These are phyloP conservation scores for Cladorrhinum sp. DNA, from an alignment of 2,329 filamentous ascomycete genomes.

Conservation along the genomic window DNA sequence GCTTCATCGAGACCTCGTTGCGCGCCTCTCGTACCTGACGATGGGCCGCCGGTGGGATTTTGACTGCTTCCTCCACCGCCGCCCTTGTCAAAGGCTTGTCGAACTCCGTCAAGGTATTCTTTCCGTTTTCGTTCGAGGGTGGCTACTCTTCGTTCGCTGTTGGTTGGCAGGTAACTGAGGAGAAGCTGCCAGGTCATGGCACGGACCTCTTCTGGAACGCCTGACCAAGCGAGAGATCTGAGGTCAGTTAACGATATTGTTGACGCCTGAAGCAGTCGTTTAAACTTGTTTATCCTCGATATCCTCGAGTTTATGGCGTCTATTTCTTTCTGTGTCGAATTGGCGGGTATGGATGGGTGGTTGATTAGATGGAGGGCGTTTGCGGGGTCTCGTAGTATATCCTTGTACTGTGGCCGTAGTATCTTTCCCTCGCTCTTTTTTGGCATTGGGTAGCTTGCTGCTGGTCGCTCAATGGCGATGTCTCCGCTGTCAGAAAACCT, in stretches of 20 bases:
- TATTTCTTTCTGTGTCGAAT: slow-evolving; percentile 76
- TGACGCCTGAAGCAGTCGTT: slow-evolving; percentile 87
- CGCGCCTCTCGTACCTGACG: slow-evolving; percentile 11
- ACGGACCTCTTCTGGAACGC: slow-evolving; percentile 89
- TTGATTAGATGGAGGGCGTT: slow-evolving; percentile 94
- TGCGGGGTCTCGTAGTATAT: slow-evolving; percentile 83
- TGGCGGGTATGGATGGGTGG: slow-evolving; percentile 70
- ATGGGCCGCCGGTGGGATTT: slow-evolving; percentile 14
- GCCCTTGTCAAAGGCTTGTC: slow-evolving; percentile 65
- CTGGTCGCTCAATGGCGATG: slow-evolving; percentile 85
- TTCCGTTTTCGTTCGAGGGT: slow-evolving; percentile 92
- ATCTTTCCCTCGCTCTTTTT: slow-evolving; percentile 95
- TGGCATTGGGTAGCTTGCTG: slow-evolving; percentile 78
- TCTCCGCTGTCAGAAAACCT: slow-evolving; percentile 83
- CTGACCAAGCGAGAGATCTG: slow-evolving; percentile 86
- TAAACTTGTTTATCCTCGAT: slow-evolving; percentile 97
- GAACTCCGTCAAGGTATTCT: slow-evolving; percentile 92
- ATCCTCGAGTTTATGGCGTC: slow-evolving; percentile 86
- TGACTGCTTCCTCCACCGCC: slow-evolving; percentile 17
- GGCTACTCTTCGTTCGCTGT: slow-evolving; percentile 84
- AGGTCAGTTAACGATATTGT: slow-evolving; percentile 84
- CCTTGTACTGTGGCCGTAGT: slow-evolving; percentile 93
- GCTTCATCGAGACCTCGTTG: slow-evolving; percentile 76
- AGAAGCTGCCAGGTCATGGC: slow-evolving; percentile 99
- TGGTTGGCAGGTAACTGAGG: slow-evolving; percentile 93